phyloP scores from a whole-genome alignment of 441 rosid species.

The Capsella rubella region DNA sequence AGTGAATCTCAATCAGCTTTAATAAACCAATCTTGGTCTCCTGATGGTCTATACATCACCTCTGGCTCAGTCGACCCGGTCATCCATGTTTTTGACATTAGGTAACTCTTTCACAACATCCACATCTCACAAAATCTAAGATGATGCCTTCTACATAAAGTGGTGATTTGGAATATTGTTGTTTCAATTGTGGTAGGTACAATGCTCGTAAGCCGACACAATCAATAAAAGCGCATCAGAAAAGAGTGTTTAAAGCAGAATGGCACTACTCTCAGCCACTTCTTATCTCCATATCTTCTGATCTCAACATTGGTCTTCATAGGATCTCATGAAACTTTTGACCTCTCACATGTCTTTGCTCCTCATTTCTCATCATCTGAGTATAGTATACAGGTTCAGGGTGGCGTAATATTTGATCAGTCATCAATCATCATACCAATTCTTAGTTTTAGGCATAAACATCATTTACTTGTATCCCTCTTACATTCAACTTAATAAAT shows the following conservation, averaged over 20 bases:
- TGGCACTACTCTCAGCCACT: slow-evolving; percentile 79
- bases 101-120: slow-evolving; percentile 31
- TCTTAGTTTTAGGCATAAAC: slow-evolving; percentile 12
- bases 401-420: slow-evolving; percentile 8
- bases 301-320: slow-evolving; percentile 82
- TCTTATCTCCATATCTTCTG: slow-evolving; percentile 86
- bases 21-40: slow-evolving; percentile 94
- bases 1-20: slow-evolving; percentile 93
- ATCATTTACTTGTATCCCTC: neutral
- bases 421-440: neutral
- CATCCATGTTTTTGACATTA: slow-evolving; percentile 86
- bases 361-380: neutral
- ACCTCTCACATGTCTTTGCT: slow-evolving; percentile 6
- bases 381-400: slow-evolving; percentile 9
- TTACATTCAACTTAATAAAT: neutral
- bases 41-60: slow-evolving; percentile 78
- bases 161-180: slow-evolving; percentile 12
- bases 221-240: slow-evolving; percentile 84
- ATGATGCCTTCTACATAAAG: neutral
- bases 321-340: slow-evolving; percentile 51
- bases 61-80: slow-evolving; percentile 95
- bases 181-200: slow-evolving; percentile 50
- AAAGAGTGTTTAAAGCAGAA: slow-evolving; percentile 85
- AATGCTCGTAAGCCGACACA: slow-evolving; percentile 79
- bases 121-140: no score